A percentile compares a stretch with the other conserved stretches of the same genome.
Conservation (phyloP, 305 asterid genomes). For the Salvia sclarea region DNA sequence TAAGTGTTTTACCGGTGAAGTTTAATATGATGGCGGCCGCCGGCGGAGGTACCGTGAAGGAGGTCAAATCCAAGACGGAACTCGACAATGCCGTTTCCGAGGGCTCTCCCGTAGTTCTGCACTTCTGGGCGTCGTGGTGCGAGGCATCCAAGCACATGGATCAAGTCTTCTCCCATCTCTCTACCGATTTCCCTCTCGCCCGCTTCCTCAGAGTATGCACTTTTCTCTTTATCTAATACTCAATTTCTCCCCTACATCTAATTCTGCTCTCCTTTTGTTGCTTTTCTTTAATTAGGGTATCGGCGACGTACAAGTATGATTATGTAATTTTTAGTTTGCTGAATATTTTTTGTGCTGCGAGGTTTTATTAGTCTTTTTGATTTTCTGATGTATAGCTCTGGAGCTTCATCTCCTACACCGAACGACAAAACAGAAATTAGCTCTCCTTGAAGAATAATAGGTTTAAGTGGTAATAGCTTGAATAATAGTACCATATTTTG, state of each 20-base stretch:
- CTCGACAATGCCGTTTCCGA: conserved; percentile 53
- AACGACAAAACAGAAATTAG: not conserved
- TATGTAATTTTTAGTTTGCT: conserved; percentile 1
- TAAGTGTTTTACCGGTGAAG: conserved; percentile 24
- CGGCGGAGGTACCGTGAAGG: conserved; percentile 80
- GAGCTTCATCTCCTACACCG: conserved; percentile 10
- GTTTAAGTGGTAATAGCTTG: conserved; percentile 16
- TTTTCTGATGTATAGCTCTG: not conserved
- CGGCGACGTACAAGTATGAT: not conserved
- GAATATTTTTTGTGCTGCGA: not conserved
- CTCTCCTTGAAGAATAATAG: not conserved
- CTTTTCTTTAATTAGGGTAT: conserved; percentile 16
- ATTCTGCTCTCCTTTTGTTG: not conserved
- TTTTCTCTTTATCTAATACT: too few species aligned
- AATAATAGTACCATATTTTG: not conserved
- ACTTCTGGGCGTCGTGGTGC: conserved; percentile 99
- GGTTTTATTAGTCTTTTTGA: not conserved
- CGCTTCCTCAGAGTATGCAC: conserved; percentile 73
- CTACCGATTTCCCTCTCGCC: conserved; percentile 92
- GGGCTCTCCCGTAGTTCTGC: conserved; percentile 60
- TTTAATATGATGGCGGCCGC: conserved; percentile 46
- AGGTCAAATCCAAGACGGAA: conserved; percentile 75
- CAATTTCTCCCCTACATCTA: not conserved
- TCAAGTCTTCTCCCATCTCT: conserved; percentile 91
- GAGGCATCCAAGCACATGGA: conserved; percentile 99